Evolutionary conservation across 2,329 filamentous ascomycete genomes (phyloP).

Genomic region (Mollisia scopiformis): DNA sequence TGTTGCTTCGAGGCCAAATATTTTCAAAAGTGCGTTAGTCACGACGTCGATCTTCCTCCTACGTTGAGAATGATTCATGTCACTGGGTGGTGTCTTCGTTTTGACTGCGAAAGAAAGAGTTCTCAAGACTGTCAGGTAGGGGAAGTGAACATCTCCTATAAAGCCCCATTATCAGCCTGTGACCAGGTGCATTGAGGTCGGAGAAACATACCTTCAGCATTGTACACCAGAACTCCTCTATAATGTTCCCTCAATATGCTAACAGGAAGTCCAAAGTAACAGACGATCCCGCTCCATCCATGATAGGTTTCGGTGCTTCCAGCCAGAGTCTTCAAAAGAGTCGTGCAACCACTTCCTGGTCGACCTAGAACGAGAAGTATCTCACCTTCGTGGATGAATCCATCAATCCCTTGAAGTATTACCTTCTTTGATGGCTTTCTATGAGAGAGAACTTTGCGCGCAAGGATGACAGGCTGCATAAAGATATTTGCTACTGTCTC

Average conservation of each 20-base stretch:
- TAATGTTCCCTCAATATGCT: not conserved
- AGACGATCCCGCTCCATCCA: not conserved
- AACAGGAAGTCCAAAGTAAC: not conserved
- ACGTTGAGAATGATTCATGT: not conserved
- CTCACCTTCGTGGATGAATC: conserved; percentile 63
- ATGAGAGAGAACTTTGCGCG: not conserved
- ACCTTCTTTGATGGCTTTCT: not conserved
- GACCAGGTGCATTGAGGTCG: not conserved
- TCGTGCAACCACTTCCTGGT: conserved; percentile 62
- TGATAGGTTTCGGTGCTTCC: conserved; percentile 46
- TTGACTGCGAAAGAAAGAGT: not conserved
- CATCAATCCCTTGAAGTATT: conserved; percentile 43
- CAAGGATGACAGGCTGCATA: not conserved
- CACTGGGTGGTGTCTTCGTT: not conserved
- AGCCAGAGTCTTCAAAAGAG: conserved; percentile 62
- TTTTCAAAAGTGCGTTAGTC: conserved; percentile 63
- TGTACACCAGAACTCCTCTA: not conserved
- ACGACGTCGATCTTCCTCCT: conserved; percentile 35
- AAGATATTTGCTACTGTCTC: not conserved
- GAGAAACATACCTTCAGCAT: not conserved
- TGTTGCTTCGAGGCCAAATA: conserved; percentile 72
- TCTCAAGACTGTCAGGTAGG: not conserved
- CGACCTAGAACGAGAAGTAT: conserved; percentile 70
- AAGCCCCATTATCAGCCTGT: not conserved
- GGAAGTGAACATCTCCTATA: not conserved